These are phyloP conservation scores for Colletotrichum magnum DNA, from an alignment of 2,329 filamentous ascomycete species.

Conservation along the genomic window DNA sequence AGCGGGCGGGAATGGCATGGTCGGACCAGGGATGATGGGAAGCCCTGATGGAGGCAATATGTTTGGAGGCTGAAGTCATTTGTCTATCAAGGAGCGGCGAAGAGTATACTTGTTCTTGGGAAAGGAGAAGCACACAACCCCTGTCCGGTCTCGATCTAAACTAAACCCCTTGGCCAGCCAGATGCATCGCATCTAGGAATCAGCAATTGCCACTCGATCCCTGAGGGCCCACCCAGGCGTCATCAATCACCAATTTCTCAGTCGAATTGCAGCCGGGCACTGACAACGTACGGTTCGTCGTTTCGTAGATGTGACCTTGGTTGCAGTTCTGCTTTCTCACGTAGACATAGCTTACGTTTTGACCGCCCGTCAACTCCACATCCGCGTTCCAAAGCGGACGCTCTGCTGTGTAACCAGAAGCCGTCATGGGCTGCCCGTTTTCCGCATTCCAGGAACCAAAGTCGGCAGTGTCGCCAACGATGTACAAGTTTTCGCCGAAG, in stretches of 20 bases:
- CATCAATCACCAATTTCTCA: conserved; percentile 49
- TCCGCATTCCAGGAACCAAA: conserved; percentile 60
- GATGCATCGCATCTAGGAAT: neutral
- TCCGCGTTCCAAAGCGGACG: conserved; percentile 61
- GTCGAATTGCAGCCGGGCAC: conserved; percentile 52
- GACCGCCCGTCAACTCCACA: conserved; percentile 56
- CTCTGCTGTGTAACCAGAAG: conserved; percentile 56
- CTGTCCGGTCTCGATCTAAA: too few species aligned
- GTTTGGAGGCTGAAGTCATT: conserved; percentile 30
- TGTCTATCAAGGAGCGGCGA: neutral
- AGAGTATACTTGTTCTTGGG: too few species aligned
- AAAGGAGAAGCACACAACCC: too few species aligned
- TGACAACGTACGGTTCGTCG: conserved; percentile 56
- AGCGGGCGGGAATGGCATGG: conserved; percentile 39
- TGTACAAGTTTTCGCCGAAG: conserved; percentile 62
- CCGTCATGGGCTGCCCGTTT: conserved; percentile 55
- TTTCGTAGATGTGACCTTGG: conserved; percentile 60
- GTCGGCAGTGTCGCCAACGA: conserved; percentile 58
- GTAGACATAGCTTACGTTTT: conserved; percentile 61
- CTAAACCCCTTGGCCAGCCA: neutral
- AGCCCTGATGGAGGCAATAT: conserved; percentile 36
- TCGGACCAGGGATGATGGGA: conserved; percentile 43
- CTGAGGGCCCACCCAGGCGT: conserved; percentile 54
- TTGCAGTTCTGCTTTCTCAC: conserved; percentile 59
- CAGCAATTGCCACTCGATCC: conserved; percentile 46